A percentile compares a stretch with the other conserved stretches of the same genome.
Evolutionary conservation across 2,329 filamentous ascomycete genomes (phyloP).

Genomic region (Arthroderma uncinatum): DNA sequence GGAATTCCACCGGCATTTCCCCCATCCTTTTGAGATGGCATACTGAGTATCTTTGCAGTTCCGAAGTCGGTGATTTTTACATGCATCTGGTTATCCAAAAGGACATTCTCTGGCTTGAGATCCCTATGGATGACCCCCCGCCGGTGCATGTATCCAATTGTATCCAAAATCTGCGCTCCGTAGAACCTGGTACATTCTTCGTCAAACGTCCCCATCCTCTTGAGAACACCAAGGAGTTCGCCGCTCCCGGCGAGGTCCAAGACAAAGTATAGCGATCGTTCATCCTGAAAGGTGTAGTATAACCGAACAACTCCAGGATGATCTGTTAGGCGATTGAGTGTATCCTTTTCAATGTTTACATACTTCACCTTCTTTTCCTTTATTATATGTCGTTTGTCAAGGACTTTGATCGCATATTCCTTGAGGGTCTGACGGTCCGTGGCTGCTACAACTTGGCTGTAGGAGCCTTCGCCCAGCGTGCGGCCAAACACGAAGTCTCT

Average conservation of each 20-base stretch:
- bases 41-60: constrained; percentile 81
- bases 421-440: constrained; percentile 89
- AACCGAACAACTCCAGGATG: constrained; percentile 92
- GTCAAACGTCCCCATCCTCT: constrained; percentile 90
- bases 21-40: constrained; percentile 36
- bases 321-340: constrained; percentile 86
- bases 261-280: constrained; percentile 91
- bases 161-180: constrained; percentile 86
- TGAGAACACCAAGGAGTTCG: constrained; percentile 81
- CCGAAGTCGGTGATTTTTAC: constrained; percentile 99
- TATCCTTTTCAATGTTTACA: constrained; percentile 99
- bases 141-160: constrained; percentile 96
- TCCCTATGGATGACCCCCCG: constrained; percentile 93
- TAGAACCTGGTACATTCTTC: constrained; percentile 92
- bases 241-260: constrained; percentile 86
- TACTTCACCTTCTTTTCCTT: constrained; percentile 99
- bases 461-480: constrained; percentile 87
- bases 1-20: constrained; percentile 35
- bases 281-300: constrained; percentile 98
- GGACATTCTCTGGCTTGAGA: constrained; percentile 90
- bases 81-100: constrained; percentile 91
- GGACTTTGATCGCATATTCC: constrained; percentile 95
- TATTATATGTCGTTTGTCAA: constrained; percentile 98
- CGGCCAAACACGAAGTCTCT: constrained; percentile 92
- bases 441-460: constrained; percentile 88